Percentiles rank a stretch among this genome's conserved stretches.
phyloP scores from a whole-genome alignment of 768 basidiomycete genomes.

The Termitomyces sp. region DNA sequence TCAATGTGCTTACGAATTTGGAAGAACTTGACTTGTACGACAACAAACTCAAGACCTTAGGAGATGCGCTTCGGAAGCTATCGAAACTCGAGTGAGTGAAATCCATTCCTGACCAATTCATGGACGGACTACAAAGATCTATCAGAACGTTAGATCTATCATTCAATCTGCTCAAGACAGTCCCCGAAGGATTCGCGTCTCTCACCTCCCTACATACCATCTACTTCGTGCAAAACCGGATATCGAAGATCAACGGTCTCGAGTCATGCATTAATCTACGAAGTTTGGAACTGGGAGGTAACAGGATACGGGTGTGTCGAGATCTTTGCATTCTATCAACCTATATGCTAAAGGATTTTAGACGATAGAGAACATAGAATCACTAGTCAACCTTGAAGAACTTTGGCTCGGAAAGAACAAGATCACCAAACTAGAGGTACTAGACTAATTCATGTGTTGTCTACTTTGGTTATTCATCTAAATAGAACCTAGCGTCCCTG shows the following conservation, averaged over 20 bases:
- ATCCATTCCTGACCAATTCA: constrained; percentile 3
- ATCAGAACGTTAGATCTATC: constrained; percentile 83
- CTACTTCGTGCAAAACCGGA: constrained; percentile 97
- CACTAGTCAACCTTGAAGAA: constrained; percentile 79
- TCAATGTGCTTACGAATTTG: constrained; percentile 57
- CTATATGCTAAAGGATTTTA: constrained; percentile 23
- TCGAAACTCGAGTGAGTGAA: constrained; percentile 48
- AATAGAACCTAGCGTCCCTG: constrained; percentile 64
- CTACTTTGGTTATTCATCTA: not conserved
- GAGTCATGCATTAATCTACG: constrained; percentile 49
- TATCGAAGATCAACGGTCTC: constrained; percentile 71
- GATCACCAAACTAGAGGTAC: constrained; percentile 79
- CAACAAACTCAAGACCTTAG: constrained; percentile 80
- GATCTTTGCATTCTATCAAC: not conserved
- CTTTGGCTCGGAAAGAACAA: constrained; percentile 99
- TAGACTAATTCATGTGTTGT: not conserved
- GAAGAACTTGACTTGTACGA: constrained; percentile 96
- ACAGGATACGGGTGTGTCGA: constrained; percentile 72
- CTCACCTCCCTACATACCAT: constrained; percentile 65
- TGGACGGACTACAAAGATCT: not conserved
- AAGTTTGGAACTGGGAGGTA: constrained; percentile 92
- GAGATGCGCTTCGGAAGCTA: constrained; percentile 55
- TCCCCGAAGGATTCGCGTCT: constrained; percentile 57
- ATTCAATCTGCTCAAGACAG: constrained; percentile 79
- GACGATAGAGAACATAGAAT: constrained; percentile 85